Conservation (phyloP, 192 early-diverging fungal genomes). For the Backusella circina region DNA sequence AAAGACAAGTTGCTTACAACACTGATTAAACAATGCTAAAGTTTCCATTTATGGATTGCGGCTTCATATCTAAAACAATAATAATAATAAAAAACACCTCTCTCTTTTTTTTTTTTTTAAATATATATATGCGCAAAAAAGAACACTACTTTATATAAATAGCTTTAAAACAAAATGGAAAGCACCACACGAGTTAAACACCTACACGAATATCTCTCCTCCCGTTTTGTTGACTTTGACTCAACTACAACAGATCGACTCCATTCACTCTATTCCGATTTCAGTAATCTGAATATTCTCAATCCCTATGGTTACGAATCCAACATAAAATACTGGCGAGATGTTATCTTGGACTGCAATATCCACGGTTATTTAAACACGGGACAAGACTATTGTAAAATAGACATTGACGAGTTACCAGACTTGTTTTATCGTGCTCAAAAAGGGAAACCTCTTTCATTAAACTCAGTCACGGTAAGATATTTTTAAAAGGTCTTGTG, state of each 20-base stretch:
- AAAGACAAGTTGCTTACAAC: too few species aligned
- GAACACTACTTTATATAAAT: background rate
- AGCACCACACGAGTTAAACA: background rate
- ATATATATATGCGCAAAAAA: too few species aligned
- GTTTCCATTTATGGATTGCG: background rate
- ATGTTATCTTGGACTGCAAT: conserved; percentile 34
- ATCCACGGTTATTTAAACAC: conserved; percentile 23
- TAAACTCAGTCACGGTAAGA: conserved; percentile 16
- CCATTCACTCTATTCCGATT: conserved; percentile 41
- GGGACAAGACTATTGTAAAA: background rate
- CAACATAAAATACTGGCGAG: conserved; percentile 38
- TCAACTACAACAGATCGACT: conserved; percentile 17
- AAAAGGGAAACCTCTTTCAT: conserved; percentile 14
- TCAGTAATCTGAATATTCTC: conserved; percentile 37
- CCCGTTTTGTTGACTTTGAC: conserved; percentile 20
- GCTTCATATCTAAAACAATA: background rate
- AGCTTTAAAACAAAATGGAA: background rate
- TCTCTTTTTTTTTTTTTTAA: too few species aligned
- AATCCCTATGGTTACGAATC: conserved; percentile 42
- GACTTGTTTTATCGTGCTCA: conserved; percentile 10
- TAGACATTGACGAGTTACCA: background rate
- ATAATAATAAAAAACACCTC: background rate
- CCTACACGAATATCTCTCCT: conserved; percentile 12
- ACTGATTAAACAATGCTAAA: too few species aligned
- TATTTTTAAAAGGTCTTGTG: too few species aligned